Base-by-base conservation (phyloP, 805 yeast genomes). In the Pichia phayaonensis region DNA sequence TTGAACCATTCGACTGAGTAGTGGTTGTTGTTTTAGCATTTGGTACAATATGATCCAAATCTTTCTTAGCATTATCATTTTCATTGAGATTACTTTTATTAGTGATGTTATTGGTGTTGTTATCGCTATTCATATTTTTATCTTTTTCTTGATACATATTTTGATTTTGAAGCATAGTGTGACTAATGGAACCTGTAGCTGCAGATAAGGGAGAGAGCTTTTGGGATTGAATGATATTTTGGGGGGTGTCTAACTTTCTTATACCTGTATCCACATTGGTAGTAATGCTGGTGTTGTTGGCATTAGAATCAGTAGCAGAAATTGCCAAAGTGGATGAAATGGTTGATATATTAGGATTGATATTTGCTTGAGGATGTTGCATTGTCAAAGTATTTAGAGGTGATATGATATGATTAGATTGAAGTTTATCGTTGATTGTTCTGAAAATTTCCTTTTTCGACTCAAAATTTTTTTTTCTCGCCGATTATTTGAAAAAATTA, bases 11-110 rank as follows among this genome's bases (percentile, higher is more conserved):
- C 31, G 78, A 72, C 53, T 74, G 79, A 36, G 80, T 75, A 13
- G 72, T 71, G 2, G 75, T 65, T 11, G 83, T 80, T 4, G 83
- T 71, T 61, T 80, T 81, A 5, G 83, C 84, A 63, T 81, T 81
- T 21, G 86, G 86, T 12, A 58, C 52, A 27, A 49, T 46, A 34
- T 77, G 82, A 26, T 73, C 51, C 20, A 64, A 62, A 46, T 63
- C 65, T 15, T 45, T 46, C 24, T 45, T 40, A 4, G 36, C n/a
- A 24, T n/a, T 31, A 23, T 40, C 48, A 26, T 12, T 46, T 18
- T 34, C 26, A 20, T 2, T 44, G 11, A 15, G 20, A 20, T 21
- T 23, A 15, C 8, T 26, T n/a, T 21, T 38, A 8, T n/a, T n/a
- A 13, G 22, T 39, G 15, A 2, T 38, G 22, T 20, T 22, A 15